A percentile compares a stretch with the other conserved stretches of the same genome.
Conservation (phyloP, 192 early-diverging fungal species). For the Podila verticillata region DNA sequence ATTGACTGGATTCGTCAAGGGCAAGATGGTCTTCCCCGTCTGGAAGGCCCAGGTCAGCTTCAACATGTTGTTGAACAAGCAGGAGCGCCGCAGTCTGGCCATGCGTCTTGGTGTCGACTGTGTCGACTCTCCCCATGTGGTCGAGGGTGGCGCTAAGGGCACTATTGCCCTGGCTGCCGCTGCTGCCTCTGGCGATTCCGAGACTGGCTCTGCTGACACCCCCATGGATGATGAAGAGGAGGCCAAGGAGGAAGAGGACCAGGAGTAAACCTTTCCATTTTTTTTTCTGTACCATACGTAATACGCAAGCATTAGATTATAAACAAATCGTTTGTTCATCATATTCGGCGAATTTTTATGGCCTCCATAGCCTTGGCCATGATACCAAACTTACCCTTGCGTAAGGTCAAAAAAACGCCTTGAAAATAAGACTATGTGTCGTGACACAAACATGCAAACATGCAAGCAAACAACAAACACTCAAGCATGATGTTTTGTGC, state of each 20-base stretch:
- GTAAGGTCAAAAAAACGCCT: too few species aligned
- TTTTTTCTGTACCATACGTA: constrained; percentile 1
- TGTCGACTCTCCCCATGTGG: constrained; percentile 47
- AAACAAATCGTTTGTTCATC: too few species aligned
- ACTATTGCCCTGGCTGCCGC: constrained; percentile 30
- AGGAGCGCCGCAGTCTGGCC: constrained; percentile 65
- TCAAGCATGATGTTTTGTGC: too few species aligned
- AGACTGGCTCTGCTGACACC: constrained; percentile 9
- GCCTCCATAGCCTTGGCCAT: too few species aligned
- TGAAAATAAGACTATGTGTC: too few species aligned
- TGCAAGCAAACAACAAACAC: too few species aligned
- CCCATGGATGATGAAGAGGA: constrained; percentile 17
- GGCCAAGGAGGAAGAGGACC: background rate
- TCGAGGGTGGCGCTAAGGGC: constrained; percentile 44
- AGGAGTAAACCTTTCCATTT: background rate
- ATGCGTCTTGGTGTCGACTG: constrained; percentile 51
- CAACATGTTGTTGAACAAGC: constrained; percentile 79
- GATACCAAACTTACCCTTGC: too few species aligned
- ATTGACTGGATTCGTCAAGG: constrained; percentile 44
- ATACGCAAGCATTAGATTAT: background rate
- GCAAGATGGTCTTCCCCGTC: constrained; percentile 68
- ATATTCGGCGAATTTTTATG: too few species aligned
- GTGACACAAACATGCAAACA: too few species aligned
- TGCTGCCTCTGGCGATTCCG: constrained; percentile 8
- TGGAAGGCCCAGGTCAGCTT: constrained; percentile 80